phyloP scores from a whole-genome alignment of 2,329 filamentous ascomycete genomes.

The Thielaviopsis ethacetica region DNA sequence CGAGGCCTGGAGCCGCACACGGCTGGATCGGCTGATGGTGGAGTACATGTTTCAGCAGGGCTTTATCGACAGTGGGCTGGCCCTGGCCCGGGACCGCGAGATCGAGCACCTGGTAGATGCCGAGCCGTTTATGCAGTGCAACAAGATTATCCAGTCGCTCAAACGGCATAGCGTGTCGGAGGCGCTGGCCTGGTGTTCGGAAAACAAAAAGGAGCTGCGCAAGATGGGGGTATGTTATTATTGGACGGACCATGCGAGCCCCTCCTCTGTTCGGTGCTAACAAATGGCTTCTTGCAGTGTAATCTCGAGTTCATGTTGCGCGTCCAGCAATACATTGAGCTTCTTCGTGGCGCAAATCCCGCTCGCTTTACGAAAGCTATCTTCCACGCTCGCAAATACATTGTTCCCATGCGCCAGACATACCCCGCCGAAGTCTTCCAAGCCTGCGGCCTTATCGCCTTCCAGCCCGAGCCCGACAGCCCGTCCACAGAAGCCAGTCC shows the following conservation, averaged over 20 bases:
- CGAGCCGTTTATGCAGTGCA: conserved; percentile 71
- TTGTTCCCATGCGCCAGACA: conserved; percentile 51
- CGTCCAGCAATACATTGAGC: conserved; percentile 85
- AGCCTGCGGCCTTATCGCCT: conserved; percentile 68
- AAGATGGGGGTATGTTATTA: conserved; percentile 58
- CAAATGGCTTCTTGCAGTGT: conserved; percentile 30
- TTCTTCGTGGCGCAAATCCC: conserved; percentile 46
- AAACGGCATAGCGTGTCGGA: conserved; percentile 54
- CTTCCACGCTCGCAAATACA: conserved; percentile 64
- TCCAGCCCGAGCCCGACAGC: conserved; percentile 39
- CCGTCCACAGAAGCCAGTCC: conserved; percentile 25
- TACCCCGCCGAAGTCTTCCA: conserved; percentile 53
- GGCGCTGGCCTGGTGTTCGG: conserved; percentile 76
- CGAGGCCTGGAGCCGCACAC: conserved; percentile 69
- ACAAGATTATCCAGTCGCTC: conserved; percentile 59
- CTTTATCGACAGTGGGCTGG: conserved; percentile 59
- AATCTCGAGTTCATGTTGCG: conserved; percentile 86
- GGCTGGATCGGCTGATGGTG: conserved; percentile 73
- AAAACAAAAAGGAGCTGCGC: conserved; percentile 83
- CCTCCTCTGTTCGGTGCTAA: neutral
- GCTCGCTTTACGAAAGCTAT: conserved; percentile 60
- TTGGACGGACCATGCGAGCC: neutral
- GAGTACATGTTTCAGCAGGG: conserved; percentile 81
- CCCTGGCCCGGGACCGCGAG: conserved; percentile 56
- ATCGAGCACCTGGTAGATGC: conserved; percentile 77